Conservation (phyloP, 768 basidiomycete genomes). For the Chalciporus piperatus region DNA sequence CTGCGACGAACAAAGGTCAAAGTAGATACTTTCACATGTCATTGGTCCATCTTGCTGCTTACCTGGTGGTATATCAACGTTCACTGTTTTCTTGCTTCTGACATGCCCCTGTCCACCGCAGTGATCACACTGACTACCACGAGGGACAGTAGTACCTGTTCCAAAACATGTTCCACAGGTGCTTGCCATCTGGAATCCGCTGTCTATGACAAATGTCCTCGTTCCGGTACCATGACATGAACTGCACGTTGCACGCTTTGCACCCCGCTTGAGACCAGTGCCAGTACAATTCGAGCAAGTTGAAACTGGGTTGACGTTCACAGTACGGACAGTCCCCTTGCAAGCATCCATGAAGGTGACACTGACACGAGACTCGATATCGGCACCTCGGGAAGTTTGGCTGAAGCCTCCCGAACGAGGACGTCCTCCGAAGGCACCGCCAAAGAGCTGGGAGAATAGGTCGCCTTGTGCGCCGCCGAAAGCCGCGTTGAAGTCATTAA, state of each 20-base stretch:
- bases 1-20: conserved; percentile 37
- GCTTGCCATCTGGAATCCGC: conserved; percentile 95
- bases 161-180: conserved; percentile 85
- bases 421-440: conserved; percentile 53
- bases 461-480: conserved; percentile 60
- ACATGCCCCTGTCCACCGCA: conserved; percentile 91
- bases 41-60: conserved; percentile 29
- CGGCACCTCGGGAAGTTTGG: conserved; percentile 60
- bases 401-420: conserved; percentile 42
- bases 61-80: conserved; percentile 86
- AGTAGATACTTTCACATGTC: background rate
- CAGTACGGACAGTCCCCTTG: conserved; percentile 75
- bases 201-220: conserved; percentile 85
- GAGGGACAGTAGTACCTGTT: conserved; percentile 75
- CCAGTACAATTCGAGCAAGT: conserved; percentile 85
- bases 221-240: conserved; percentile 86
- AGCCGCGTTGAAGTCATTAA: conserved; percentile 63
- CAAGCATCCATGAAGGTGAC: conserved; percentile 94
- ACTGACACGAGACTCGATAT: conserved; percentile 74
- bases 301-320: conserved; percentile 77
- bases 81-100: conserved; percentile 69
- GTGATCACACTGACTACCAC: conserved; percentile 68
- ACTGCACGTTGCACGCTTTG: conserved; percentile 74
- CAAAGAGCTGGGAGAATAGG: conserved; percentile 86
- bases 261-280: conserved; percentile 81